phyloP scores from a whole-genome alignment of 495 filamentous ascomycete genomes.

The Copromyces sp. region DNA sequence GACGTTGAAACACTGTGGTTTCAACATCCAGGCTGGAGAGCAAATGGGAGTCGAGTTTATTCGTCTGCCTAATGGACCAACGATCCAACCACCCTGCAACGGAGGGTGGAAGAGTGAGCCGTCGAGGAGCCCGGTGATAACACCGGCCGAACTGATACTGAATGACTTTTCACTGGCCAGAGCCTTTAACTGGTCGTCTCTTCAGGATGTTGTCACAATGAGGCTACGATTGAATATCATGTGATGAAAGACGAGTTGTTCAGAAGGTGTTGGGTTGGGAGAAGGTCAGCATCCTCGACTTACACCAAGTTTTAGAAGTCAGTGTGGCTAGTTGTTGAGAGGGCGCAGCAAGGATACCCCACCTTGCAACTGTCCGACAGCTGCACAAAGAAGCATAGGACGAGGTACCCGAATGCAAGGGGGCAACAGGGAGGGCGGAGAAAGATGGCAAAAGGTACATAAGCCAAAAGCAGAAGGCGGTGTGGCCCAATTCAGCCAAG shows the following conservation, averaged over 20 bases:
- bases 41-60: not conserved
- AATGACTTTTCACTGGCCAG: not conserved
- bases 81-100: not conserved
- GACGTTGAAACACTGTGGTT: not conserved
- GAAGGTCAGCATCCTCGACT: not conserved
- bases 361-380: not conserved
- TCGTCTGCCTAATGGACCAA: not conserved
- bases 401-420: slow-evolving; percentile 2
- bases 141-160: not conserved
- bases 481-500: slow-evolving; percentile 3
- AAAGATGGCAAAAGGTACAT: slow-evolving; percentile 7
- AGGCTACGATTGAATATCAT: not conserved
- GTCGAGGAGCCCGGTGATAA: not conserved
- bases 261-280: not conserved
- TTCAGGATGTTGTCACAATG: not conserved
- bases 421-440: not conserved
- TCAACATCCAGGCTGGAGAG: not conserved
- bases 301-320: not conserved
- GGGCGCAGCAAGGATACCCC: not conserved
- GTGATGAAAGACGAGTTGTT: not conserved
- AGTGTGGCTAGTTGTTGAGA: not conserved
- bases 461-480: slow-evolving; percentile 11
- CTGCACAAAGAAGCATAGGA: not conserved
- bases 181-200: not conserved
- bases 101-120: not conserved